Evolutionary conservation across 1,139 yeast genomes (phyloP).

Genomic region (Yamadazyma songkhlaensis): DNA sequence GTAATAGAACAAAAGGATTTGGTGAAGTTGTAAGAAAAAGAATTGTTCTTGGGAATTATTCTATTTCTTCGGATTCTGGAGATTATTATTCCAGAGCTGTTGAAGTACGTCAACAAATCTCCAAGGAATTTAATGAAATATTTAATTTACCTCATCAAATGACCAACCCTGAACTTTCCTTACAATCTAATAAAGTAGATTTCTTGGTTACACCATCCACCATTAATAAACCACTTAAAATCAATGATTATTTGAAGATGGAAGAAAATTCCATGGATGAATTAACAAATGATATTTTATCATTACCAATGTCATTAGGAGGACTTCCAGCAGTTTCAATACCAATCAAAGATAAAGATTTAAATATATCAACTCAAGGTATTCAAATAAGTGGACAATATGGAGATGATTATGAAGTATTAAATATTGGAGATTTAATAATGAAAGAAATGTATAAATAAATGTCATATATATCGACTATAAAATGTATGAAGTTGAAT

Average conservation of each 20-base stretch:
- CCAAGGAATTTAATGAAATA: conserved; percentile 60
- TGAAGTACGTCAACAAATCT: conserved; percentile 56
- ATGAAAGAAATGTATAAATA: neutral
- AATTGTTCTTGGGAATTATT: conserved; percentile 81
- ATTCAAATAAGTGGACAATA: conserved; percentile 83
- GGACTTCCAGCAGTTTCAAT: conserved; percentile 84
- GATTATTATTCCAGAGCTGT: conserved; percentile 81
- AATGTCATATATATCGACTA: conserved; percentile 6
- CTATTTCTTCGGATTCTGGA: conserved; percentile 73
- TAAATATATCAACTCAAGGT: conserved; percentile 32
- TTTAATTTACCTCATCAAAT: conserved; percentile 55
- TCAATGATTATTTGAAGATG: conserved; percentile 36
- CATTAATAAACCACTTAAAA: conserved; percentile 53
- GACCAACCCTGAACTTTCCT: conserved; percentile 5
- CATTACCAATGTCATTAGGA: conserved; percentile 88
- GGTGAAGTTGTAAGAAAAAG: conserved; percentile 84
- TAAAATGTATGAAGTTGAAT: conserved; percentile 32
- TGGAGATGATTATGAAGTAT: conserved; percentile 70
- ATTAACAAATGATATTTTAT: conserved; percentile 78
- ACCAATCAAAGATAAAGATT: conserved; percentile 46
- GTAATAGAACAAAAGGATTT: conserved; percentile 63
- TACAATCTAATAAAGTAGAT: conserved; percentile 50
- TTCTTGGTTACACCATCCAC: conserved; percentile 74
- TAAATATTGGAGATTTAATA: conserved; percentile 31
- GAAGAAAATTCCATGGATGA: conserved; percentile 54